These are phyloP conservation scores for Fraxinus anomala DNA, from an alignment of 257 asterid species.

Conservation along the genomic window DNA sequence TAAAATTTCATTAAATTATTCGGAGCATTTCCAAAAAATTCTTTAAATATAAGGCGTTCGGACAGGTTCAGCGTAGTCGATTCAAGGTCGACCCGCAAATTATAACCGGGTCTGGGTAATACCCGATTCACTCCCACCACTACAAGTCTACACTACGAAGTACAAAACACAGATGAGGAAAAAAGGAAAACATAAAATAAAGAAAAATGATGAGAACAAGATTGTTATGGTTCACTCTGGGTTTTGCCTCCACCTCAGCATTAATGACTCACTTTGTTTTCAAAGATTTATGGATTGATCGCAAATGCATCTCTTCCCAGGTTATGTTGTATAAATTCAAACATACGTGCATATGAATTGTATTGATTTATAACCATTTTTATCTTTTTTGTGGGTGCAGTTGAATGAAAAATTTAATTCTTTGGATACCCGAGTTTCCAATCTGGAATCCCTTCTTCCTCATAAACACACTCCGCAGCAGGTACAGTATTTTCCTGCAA, in stretches of 20 bases:
- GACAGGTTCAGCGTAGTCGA: too few species aligned
- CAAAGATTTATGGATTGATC: conserved; percentile 63
- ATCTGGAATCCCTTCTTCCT: conserved; percentile 50
- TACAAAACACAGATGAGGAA: background rate
- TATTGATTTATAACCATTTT: background rate
- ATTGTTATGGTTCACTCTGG: conserved; percentile 60
- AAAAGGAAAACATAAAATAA: background rate
- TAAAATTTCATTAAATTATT: too few species aligned
- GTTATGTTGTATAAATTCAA: conserved; percentile 29
- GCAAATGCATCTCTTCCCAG: conserved; percentile 48
- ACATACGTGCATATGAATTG: background rate
- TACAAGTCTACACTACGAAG: background rate
- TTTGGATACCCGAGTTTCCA: conserved; percentile 57
- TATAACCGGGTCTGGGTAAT: background rate
- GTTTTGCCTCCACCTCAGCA: conserved; percentile 60
- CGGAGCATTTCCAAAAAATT: too few species aligned
- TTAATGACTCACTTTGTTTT: conserved; percentile 52
- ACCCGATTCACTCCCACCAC: background rate
- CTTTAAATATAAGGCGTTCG: too few species aligned
- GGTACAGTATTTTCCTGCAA: conserved; percentile 27
- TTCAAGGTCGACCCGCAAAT: background rate
- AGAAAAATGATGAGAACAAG: conserved; percentile 59
- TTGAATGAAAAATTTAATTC: conserved; percentile 46
- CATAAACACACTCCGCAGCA: conserved; percentile 35
- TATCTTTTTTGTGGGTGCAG: conserved; percentile 31